These are phyloP conservation scores for Mycena latifolia DNA, from an alignment of 768 basidiomycete species.

Conservation along the genomic window DNA sequence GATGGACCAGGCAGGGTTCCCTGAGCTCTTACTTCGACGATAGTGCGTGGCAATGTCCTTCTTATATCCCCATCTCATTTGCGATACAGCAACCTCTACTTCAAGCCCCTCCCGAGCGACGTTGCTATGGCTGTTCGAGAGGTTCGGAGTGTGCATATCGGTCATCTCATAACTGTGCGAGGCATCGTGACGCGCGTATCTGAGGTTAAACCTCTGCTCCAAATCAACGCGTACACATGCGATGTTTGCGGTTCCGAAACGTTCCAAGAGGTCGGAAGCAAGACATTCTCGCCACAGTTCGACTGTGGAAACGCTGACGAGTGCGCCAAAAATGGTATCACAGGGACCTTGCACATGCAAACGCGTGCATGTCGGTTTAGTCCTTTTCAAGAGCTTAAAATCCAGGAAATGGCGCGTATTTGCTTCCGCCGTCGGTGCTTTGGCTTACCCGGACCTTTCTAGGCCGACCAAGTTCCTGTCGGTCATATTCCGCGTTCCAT, in stretches of 20 bases:
- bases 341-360: conserved; percentile 97
- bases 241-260: conserved; percentile 98
- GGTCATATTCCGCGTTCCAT: conserved; percentile 99
- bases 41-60: conserved; percentile 76
- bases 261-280: conserved; percentile 96
- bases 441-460: conserved; percentile 18
- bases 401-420: conserved; percentile 92
- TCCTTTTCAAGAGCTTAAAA: conserved; percentile 98
- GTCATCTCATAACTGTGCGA: conserved; percentile 93
- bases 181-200: conserved; percentile 99
- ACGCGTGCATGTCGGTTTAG: conserved; percentile 97
- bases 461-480: conserved; percentile 99
- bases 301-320: conserved; percentile 91
- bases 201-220: conserved; percentile 97
- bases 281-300: conserved; percentile 88
- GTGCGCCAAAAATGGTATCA: conserved; percentile 88
- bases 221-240: conserved; percentile 98
- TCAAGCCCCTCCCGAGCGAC: conserved; percentile 86
- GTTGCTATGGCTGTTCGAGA: conserved; percentile 90
- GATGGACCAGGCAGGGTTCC: conserved; percentile 85
- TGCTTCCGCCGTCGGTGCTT: conserved; percentile 13
- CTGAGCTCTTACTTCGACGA: conserved; percentile 90
- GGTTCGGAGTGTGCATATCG: conserved; percentile 88
- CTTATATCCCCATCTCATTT: conserved; percentile 32
- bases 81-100: conserved; percentile 86